phyloP scores from a whole-genome alignment of 768 basidiomycete species.

The Dioszegia aurantiaca region DNA sequence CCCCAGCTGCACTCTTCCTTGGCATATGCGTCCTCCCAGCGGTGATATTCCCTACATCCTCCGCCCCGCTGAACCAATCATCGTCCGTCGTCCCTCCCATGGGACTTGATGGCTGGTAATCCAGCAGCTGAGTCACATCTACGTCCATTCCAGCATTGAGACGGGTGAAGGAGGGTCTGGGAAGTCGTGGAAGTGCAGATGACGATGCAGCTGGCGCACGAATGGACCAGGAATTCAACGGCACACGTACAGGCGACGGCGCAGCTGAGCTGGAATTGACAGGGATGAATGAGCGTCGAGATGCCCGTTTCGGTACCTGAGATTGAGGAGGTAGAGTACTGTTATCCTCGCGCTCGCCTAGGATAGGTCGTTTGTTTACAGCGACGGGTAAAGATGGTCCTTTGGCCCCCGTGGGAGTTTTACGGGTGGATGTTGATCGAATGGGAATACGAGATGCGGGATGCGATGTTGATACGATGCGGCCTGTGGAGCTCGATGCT shows the following conservation, averaged over 20 bases:
- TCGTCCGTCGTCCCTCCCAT: slow-evolving; percentile 8
- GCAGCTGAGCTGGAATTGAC: slow-evolving; percentile 5
- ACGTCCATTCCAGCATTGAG: slow-evolving; percentile 15
- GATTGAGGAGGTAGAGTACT: neutral
- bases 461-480: neutral
- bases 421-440: neutral
- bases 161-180: slow-evolving; percentile 2
- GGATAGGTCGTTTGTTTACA: slow-evolving; percentile 6
- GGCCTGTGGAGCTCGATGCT: neutral
- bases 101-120: slow-evolving; percentile 7
- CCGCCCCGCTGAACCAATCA: slow-evolving; percentile 10
- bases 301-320: neutral
- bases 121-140: slow-evolving; percentile 18
- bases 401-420: neutral
- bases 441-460: slow-evolving; percentile 4
- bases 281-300: neutral
- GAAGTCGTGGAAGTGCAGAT: neutral
- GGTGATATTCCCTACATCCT: slow-evolving; percentile 7
- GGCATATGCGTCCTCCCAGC: slow-evolving; percentile 9
- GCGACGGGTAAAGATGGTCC: neutral
- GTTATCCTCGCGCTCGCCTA: slow-evolving; percentile 18
- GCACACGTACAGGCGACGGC: neutral
- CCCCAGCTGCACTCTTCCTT: neutral
- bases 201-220: slow-evolving; percentile 2
- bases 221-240: neutral